These are phyloP conservation scores for Trametes coccinea DNA, from an alignment of 768 basidiomycete species.

Conservation along the genomic window DNA sequence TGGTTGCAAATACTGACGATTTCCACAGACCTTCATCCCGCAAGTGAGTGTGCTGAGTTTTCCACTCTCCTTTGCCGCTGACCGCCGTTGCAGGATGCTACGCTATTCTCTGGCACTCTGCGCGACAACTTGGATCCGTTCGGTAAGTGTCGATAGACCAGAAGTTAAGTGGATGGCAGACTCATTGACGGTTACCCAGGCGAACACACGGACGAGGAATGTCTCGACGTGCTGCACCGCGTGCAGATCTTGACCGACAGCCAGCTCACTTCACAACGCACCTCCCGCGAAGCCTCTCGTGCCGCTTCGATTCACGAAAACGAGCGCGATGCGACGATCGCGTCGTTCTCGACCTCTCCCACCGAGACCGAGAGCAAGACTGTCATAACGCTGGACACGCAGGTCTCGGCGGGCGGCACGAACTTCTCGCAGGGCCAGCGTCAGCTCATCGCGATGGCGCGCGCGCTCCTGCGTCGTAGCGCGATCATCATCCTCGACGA, in stretches of 20 bases:
- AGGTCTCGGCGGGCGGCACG: constrained; percentile 81
- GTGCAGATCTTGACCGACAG: constrained; percentile 72
- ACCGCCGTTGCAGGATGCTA: constrained; percentile 49
- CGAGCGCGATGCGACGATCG: constrained; percentile 40
- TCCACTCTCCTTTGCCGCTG: background rate
- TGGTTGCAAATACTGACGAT: background rate
- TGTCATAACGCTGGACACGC: constrained; percentile 67
- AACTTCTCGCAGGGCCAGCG: constrained; percentile 95
- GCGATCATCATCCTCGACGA: constrained; percentile 79
- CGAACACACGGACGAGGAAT: constrained; percentile 79
- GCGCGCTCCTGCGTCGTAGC: constrained; percentile 71
- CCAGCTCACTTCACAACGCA: constrained; percentile 47
- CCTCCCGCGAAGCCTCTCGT: constrained; percentile 50
- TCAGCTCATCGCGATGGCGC: constrained; percentile 85
- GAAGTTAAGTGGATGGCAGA: background rate
- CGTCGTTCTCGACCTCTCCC: constrained; percentile 28
- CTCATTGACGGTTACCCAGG: constrained; percentile 33
- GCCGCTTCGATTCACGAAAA: constrained; percentile 45
- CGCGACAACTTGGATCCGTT: constrained; percentile 78
- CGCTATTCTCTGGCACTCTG: constrained; percentile 78
- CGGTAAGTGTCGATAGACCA: constrained; percentile 35
- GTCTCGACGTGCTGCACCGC: constrained; percentile 76
- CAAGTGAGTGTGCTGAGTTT: constrained; percentile 33
- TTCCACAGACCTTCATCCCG: constrained; percentile 72
- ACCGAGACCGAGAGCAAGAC: constrained; percentile 61